Conservation (phyloP, 2,329 filamentous ascomycete genomes). For the Raffaelea arxii region DNA sequence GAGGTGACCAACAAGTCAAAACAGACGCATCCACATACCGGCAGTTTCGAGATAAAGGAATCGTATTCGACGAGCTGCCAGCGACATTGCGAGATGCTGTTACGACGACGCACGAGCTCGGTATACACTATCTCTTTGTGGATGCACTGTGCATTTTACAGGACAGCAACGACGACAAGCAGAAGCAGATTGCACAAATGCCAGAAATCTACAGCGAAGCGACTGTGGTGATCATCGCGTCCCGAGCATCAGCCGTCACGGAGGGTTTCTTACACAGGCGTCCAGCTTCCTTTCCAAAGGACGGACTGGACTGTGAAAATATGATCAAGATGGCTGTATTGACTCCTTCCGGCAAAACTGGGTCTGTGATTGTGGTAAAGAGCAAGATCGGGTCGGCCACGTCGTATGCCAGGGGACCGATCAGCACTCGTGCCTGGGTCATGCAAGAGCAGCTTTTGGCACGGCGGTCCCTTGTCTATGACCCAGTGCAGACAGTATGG, state of each 20-base stretch:
- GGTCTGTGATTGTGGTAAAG: no score
- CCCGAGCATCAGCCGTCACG: not conserved
- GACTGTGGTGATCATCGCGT: not conserved
- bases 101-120: not conserved
- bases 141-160: constrained; percentile 1
- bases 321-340: no score
- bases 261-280: not conserved
- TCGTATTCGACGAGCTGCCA: no score
- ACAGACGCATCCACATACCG: no score
- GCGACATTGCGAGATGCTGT: constrained; percentile 1
- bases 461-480: no score
- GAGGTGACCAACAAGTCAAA: not conserved
- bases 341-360: no score
- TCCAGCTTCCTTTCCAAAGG: not conserved
- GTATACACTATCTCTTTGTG: not conserved
- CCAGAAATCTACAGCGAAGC: not conserved
- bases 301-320: no score
- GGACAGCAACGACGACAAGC: not conserved
- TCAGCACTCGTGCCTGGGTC: not conserved
- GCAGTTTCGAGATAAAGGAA: no score
- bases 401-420: not conserved
- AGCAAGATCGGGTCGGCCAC: no score
- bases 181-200: not conserved
- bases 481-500: no score
- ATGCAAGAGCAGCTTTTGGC: not conserved